These are phyloP conservation scores for Ustilago curta DNA, from an alignment of 1,284 basidiomycete genomes.

Conservation along the genomic window DNA sequence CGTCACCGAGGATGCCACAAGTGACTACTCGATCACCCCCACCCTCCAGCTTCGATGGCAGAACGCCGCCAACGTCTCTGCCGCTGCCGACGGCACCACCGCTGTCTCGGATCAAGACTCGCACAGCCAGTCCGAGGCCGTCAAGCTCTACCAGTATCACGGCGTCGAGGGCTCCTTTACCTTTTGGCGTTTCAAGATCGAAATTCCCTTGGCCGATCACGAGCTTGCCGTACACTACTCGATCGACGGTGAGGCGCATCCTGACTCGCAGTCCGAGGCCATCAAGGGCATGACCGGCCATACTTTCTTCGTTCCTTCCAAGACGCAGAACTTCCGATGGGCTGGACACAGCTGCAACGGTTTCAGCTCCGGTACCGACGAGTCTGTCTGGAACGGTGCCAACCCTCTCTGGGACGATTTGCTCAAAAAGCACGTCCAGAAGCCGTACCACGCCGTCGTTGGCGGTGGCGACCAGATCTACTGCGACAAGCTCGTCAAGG, in stretches of 20 bases:
- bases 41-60: slow-evolving; percentile 77
- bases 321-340: slow-evolving; percentile 88
- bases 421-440: slow-evolving; percentile 80
- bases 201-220: slow-evolving; percentile 78
- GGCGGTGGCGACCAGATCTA: slow-evolving; percentile 75
- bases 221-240: slow-evolving; percentile 85
- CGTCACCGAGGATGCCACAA: slow-evolving; percentile 78
- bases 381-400: slow-evolving; percentile 69
- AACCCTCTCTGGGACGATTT: slow-evolving; percentile 88
- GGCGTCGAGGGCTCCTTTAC: slow-evolving; percentile 79
- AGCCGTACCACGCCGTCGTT: slow-evolving; percentile 85
- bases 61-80: slow-evolving; percentile 24
- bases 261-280: slow-evolving; percentile 45
- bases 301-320: slow-evolving; percentile 85
- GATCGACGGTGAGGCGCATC: slow-evolving; percentile 65
- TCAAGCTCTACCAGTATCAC: slow-evolving; percentile 84
- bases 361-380: slow-evolving; percentile 73
- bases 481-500: slow-evolving; percentile 55
- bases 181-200: slow-evolving; percentile 94
- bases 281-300: slow-evolving; percentile 73
- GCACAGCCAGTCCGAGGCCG: slow-evolving; percentile 71
- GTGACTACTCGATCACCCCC: slow-evolving; percentile 72
- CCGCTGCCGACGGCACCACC: slow-evolving; percentile 37
- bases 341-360: slow-evolving; percentile 81
- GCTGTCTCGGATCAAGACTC: slow-evolving; percentile 36